Evolutionary conservation across 768 basidiomycete genomes (phyloP).

Genomic region (Candolleomyces eurysporus): DNA sequence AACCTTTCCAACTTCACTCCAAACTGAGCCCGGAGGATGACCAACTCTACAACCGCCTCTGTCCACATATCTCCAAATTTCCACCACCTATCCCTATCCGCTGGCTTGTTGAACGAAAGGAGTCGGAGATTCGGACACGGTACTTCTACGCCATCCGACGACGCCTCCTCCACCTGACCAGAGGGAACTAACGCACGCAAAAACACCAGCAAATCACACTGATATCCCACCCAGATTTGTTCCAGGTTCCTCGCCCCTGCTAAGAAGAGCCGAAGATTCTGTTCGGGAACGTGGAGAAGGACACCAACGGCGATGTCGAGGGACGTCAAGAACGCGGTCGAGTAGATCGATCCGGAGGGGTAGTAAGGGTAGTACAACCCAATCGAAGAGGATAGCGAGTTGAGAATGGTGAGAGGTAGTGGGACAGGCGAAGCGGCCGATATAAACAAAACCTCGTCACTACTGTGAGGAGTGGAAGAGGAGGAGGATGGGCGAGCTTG

Average conservation of each 20-base stretch:
- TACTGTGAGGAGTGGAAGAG: slow-evolving; percentile 20
- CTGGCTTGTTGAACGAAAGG: slow-evolving; percentile 29
- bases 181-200: slow-evolving; percentile 7
- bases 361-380: slow-evolving; percentile 12
- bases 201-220: slow-evolving; percentile 8
- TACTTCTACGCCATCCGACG: neutral
- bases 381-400: slow-evolving; percentile 10
- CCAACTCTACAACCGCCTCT: slow-evolving; percentile 14
- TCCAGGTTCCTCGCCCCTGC: neutral
- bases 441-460: slow-evolving; percentile 18
- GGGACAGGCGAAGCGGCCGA: slow-evolving; percentile 20
- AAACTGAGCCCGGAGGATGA: slow-evolving; percentile 9
- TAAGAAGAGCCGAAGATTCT: slow-evolving; percentile 10
- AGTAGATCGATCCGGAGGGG: slow-evolving; percentile 10
- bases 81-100: slow-evolving; percentile 27
- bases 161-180: neutral
- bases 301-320: slow-evolving; percentile 31
- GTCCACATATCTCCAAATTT: slow-evolving; percentile 31
- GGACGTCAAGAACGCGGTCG: slow-evolving; percentile 18
- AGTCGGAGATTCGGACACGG: slow-evolving; percentile 24
- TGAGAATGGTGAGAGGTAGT: slow-evolving; percentile 14
- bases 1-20: neutral
- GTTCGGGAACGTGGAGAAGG: slow-evolving; percentile 19
- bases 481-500: neutral
- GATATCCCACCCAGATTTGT: neutral